These are phyloP conservation scores for Collybiopsis luxurians DNA, from an alignment of 768 basidiomycete genomes.

Conservation along the genomic window DNA sequence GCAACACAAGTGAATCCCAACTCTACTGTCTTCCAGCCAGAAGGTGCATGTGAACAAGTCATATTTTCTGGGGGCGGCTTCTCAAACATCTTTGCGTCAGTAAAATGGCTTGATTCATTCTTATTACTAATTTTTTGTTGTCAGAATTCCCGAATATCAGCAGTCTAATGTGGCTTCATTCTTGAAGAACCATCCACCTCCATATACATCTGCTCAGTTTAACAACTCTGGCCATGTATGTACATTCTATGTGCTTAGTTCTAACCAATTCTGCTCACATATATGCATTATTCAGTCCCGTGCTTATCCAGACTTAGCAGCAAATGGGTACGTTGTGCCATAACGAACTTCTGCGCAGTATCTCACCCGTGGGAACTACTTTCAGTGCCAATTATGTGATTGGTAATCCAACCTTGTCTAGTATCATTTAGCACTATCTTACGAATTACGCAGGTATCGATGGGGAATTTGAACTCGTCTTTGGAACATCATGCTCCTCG, in stretches of 20 bases:
- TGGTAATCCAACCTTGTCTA: slow-evolving; percentile 19
- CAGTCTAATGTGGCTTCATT: slow-evolving; percentile 36
- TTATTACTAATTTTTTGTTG: slow-evolving; percentile 22
- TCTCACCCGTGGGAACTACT: too few relatives aligned
- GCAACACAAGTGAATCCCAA: slow-evolving; percentile 45
- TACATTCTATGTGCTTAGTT: neutral
- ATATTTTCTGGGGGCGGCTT: slow-evolving; percentile 55
- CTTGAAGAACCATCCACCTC: slow-evolving; percentile 35
- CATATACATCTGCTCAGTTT: slow-evolving; percentile 37
- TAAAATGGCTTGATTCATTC: neutral
- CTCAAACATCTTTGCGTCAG: slow-evolving; percentile 37
- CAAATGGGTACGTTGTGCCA: slow-evolving; percentile 36
- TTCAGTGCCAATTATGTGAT: slow-evolving; percentile 38
- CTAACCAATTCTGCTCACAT: slow-evolving; percentile 15
- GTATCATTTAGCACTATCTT: neutral
- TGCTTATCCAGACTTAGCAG: slow-evolving; percentile 47
- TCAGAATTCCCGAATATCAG: slow-evolving; percentile 44
- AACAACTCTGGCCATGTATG: slow-evolving; percentile 37
- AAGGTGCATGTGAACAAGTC: slow-evolving; percentile 41
- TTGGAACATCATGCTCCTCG: slow-evolving; percentile 48
- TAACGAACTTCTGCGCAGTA: too few relatives aligned
- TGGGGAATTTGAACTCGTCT: slow-evolving; percentile 36
- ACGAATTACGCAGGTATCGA: slow-evolving; percentile 23
- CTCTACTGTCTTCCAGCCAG: slow-evolving; percentile 40
- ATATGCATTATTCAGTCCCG: slow-evolving; percentile 32